These are phyloP conservation scores for Alternaria sp. DNA, from an alignment of 2,329 filamentous ascomycete species.

Conservation along the genomic window DNA sequence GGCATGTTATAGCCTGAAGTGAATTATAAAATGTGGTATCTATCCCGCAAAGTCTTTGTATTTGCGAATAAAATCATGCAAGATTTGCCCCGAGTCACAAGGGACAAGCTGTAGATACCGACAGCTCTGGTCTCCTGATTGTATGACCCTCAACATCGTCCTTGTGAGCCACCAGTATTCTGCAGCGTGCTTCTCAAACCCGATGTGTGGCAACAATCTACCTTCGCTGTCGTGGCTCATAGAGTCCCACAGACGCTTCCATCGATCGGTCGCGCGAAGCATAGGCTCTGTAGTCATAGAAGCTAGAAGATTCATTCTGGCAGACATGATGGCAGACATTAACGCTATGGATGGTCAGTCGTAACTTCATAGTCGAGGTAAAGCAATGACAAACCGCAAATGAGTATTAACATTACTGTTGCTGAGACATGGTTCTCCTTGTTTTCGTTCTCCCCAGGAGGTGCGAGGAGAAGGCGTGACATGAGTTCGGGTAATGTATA, in stretches of 20 bases:
- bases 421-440: background rate
- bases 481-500: conserved; percentile 1
- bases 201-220: background rate
- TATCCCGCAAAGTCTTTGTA: background rate
- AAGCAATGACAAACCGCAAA: background rate
- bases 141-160: background rate
- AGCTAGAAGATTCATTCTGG: background rate
- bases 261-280: background rate
- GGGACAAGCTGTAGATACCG: background rate
- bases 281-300: background rate
- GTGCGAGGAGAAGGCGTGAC: background rate
- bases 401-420: background rate
- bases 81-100: background rate
- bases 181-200: background rate
- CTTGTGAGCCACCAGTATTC: background rate
- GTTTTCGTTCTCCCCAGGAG: background rate
- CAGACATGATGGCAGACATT: background rate
- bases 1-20: background rate
- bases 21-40: background rate
- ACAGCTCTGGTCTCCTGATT: background rate
- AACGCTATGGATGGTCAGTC: background rate
- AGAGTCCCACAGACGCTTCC: background rate
- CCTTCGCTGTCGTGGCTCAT: background rate
- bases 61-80: background rate
- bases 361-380: fast-evolving